phyloP scores from a whole-genome alignment of 176 grass and related monocot genomes.

The Miscanthus lutarioriparius region DNA sequence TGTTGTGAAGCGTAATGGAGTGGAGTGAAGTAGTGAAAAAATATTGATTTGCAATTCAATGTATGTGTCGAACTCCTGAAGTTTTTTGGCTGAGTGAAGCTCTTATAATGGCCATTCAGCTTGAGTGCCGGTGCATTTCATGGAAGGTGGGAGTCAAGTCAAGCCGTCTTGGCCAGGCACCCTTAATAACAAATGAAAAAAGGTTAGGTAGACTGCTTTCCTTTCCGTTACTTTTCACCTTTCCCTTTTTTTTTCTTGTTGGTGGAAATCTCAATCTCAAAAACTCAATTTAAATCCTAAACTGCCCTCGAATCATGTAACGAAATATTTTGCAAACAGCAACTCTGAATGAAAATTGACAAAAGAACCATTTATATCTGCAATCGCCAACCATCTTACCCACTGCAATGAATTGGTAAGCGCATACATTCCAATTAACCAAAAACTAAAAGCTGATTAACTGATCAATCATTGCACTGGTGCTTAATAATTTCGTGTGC shows the following conservation, averaged over 20 bases:
- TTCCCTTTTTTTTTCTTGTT: neutral
- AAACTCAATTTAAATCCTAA: neutral
- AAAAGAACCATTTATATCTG: neutral
- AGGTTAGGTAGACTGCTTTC: neutral
- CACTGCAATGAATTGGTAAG: neutral
- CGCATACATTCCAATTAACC: neutral
- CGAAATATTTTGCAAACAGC: neutral
- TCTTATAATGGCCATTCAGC: neutral
- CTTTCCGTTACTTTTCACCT: neutral
- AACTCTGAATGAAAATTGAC: neutral
- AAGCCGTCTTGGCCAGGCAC: neutral
- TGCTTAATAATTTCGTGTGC: neutral
- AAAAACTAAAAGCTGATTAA: neutral
- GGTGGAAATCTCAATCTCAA: neutral
- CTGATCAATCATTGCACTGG: neutral
- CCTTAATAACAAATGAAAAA: neutral
- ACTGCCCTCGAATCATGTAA: neutral
- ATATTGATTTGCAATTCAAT: neutral
- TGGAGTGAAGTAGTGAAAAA: neutral
- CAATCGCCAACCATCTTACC: neutral
- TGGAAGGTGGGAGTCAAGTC: slow-evolving; percentile 1
- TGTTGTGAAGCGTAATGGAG: neutral
- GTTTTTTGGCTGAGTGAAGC: neutral
- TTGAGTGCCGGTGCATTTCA: neutral
- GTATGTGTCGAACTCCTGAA: neutral